A percentile compares a stretch with the other conserved stretches of the same genome.
Evolutionary conservation across 1,139 yeast species (phyloP).

Genomic region (Yamadazyma oceani): DNA sequence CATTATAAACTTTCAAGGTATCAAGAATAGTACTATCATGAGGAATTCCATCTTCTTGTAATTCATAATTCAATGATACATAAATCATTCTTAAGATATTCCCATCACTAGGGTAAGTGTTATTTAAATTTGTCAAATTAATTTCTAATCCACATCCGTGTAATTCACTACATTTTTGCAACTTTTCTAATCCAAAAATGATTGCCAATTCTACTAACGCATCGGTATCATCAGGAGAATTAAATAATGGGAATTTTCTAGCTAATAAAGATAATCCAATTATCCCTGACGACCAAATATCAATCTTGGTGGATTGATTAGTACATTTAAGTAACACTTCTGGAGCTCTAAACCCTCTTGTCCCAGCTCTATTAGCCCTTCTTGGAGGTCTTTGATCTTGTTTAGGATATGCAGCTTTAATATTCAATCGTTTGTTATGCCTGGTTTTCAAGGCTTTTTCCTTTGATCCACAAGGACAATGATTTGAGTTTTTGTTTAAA

Average conservation of each 20-base stretch:
- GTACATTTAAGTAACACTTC: conserved; percentile 89
- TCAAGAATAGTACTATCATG: conserved; percentile 40
- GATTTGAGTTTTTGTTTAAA: conserved; percentile 18
- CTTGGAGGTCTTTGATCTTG: conserved; percentile 84
- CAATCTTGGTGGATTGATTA: conserved; percentile 78
- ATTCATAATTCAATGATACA: conserved; percentile 33
- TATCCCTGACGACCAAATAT: conserved; percentile 92
- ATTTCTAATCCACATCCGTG: conserved; percentile 91
- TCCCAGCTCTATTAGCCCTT: conserved; percentile 96
- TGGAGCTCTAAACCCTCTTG: conserved; percentile 95
- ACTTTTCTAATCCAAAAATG: conserved; percentile 75
- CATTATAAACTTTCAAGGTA: conserved; percentile 33
- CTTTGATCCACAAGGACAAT: conserved; percentile 33
- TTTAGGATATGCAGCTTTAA: conserved; percentile 71
- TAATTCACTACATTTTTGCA: conserved; percentile 73
- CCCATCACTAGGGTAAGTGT: conserved; percentile 22
- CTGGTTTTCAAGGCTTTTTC: conserved; percentile 25
- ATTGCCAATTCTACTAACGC: conserved; percentile 83
- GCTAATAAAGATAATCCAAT: conserved; percentile 71
- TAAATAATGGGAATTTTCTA: conserved; percentile 81
- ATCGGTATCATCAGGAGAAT: conserved; percentile 88
- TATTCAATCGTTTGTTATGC: conserved; percentile 36
- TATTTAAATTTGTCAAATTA: conserved; percentile 27
- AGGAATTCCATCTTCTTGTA: conserved; percentile 37
- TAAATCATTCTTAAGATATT: conserved; percentile 34